phyloP scores from a whole-genome alignment of 176 grass and related monocot genomes.

The Oryza glaberrima region DNA sequence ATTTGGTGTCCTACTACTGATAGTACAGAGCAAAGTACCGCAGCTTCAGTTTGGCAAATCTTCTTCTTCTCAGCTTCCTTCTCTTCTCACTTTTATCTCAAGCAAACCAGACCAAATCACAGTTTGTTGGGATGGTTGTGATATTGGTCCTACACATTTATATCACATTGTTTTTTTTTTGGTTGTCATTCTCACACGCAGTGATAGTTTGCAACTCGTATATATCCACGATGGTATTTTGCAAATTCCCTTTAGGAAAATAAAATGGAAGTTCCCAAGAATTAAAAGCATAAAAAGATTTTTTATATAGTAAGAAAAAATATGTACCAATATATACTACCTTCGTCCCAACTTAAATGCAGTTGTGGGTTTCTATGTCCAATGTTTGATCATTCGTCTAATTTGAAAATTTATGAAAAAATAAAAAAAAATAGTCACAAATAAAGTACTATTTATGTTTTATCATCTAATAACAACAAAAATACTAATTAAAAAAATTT shows the following conservation, averaged over 20 bases:
- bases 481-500: no score
- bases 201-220: no score
- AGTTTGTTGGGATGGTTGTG: not conserved
- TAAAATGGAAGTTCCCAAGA: not conserved
- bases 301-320: not conserved
- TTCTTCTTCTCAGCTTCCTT: not conserved
- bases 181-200: no score
- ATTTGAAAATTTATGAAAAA: no score
- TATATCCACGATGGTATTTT: no score
- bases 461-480: no score
- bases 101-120: constrained; percentile 12
- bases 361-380: no score
- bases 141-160: not conserved
- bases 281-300: not conserved
- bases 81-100: constrained; percentile 13
- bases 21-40: not conserved
- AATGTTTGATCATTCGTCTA: no score
- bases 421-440: no score
- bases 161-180: not conserved
- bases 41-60: not conserved
- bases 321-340: not conserved
- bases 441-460: no score
- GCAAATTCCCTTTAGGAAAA: not conserved
- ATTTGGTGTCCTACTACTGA: constrained; percentile 32
- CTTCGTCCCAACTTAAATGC: no score